phyloP scores from a whole-genome alignment of 495 filamentous ascomycete species.

The Talaromyces proteolyticus region DNA sequence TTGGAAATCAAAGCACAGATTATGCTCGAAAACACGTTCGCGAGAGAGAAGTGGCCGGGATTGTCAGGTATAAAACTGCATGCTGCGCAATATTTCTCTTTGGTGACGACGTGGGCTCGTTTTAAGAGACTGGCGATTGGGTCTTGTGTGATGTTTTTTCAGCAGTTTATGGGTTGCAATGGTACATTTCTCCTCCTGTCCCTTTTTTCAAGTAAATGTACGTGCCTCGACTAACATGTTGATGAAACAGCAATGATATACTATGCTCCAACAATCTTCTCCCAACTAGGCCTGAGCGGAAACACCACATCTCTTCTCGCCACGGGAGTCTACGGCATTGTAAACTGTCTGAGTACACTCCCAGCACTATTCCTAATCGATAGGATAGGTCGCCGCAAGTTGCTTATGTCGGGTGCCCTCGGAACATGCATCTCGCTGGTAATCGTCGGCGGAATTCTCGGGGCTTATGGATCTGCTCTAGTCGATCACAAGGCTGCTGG shows the following conservation, averaged over 20 bases:
- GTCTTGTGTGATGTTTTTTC: constrained; percentile 73
- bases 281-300: constrained; percentile 54
- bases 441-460: constrained; percentile 70
- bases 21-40: constrained; percentile 71
- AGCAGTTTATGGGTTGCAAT: constrained; percentile 66
- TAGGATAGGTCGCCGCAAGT: constrained; percentile 59
- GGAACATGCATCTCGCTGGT: constrained; percentile 61
- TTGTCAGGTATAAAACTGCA: constrained; percentile 50
- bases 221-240: too few relatives aligned
- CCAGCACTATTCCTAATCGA: constrained; percentile 74
- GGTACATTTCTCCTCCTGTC: constrained; percentile 10
- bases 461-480: constrained; percentile 55
- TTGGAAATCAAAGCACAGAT: constrained; percentile 78
- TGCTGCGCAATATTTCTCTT: constrained; percentile 54
- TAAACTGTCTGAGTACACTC: constrained; percentile 70
- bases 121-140: constrained; percentile 73
- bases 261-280: constrained; percentile 74
- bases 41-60: constrained; percentile 64
- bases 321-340: constrained; percentile 75
- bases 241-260: constrained; percentile 58
- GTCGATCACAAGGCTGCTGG: constrained; percentile 54
- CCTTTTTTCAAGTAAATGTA: constrained; percentile 18
- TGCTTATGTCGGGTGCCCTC: constrained; percentile 39
- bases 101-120: constrained; percentile 64
- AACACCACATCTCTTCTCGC: constrained; percentile 66